A percentile compares a stretch with the other conserved stretches of the same genome.
These are phyloP conservation scores for Globisporangium irregulare DNA, from an alignment of 352 stramenopile species.

Conservation along the genomic window DNA sequence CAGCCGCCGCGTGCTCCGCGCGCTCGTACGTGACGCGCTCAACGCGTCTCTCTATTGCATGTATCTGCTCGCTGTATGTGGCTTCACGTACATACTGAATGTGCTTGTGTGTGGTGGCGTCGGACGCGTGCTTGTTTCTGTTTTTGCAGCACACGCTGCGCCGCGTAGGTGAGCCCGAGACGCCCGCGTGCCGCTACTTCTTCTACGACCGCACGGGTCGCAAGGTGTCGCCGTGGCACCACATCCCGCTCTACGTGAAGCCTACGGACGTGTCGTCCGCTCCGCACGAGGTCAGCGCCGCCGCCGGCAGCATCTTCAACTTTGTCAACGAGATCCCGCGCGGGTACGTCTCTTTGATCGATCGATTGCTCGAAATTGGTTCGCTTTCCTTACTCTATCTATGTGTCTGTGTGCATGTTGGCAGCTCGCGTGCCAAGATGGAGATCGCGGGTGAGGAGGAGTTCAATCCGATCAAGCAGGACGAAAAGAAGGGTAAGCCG, in stretches of 20 bases:
- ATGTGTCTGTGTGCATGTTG: background rate
- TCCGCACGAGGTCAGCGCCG: constrained; percentile 25
- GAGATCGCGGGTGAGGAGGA: constrained; percentile 90
- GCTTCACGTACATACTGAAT: background rate
- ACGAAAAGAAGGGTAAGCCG: constrained; percentile 97
- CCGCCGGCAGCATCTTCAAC: constrained; percentile 68
- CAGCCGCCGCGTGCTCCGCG: constrained; percentile 2
- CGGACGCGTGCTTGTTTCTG: background rate
- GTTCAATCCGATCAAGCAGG: constrained; percentile 96
- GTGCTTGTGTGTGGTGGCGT: too few relatives aligned
- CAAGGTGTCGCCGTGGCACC: constrained; percentile 91
- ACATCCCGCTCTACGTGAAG: constrained; percentile 84
- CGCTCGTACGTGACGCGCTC: background rate
- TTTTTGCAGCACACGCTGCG: constrained; percentile 61
- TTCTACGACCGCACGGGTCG: constrained; percentile 70
- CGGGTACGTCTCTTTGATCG: constrained; percentile 23
- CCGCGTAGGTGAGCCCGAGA: constrained; percentile 53
- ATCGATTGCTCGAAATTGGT: background rate
- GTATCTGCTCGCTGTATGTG: too few relatives aligned
- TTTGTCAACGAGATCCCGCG: constrained; percentile 95
- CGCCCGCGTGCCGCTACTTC: constrained; percentile 79
- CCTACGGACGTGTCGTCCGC: constrained; percentile 25
- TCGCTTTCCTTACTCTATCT: background rate
- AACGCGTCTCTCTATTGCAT: background rate
- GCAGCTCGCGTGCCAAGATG: constrained; percentile 86